These are phyloP conservation scores for Xylariaceae sp. DNA, from an alignment of 2,329 filamentous ascomycete species.

Conservation along the genomic window DNA sequence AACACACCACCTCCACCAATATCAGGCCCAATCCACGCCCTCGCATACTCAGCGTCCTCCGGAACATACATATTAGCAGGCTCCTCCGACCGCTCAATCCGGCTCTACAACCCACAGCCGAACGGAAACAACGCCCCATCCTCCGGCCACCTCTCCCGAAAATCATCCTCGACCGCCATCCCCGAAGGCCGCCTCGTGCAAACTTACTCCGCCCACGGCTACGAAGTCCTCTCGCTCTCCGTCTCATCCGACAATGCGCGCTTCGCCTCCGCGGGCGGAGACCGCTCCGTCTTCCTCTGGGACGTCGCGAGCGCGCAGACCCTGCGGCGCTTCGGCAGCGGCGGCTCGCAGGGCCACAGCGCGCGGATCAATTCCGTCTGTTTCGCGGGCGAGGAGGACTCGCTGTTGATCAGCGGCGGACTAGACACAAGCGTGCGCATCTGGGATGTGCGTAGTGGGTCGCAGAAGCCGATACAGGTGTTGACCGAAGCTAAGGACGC, in stretches of 20 bases:
- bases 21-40: conserved; percentile 64
- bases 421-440: conserved; percentile 71
- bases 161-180: conserved; percentile 26
- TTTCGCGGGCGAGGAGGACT: conserved; percentile 61
- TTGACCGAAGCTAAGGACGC: conserved; percentile 69
- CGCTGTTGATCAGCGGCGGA: conserved; percentile 65
- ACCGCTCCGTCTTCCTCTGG: conserved; percentile 89
- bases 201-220: conserved; percentile 83
- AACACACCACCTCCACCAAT: conserved; percentile 3
- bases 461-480: conserved; percentile 62
- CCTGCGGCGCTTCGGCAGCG: conserved; percentile 63
- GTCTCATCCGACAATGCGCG: conserved; percentile 73
- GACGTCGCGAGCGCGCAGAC: conserved; percentile 81
- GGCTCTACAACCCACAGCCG: conserved; percentile 74
- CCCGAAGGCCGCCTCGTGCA: conserved; percentile 66
- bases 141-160: conserved; percentile 33
- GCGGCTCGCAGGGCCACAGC: conserved; percentile 57
- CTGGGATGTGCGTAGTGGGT: conserved; percentile 61
- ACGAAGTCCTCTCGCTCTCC: conserved; percentile 78
- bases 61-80: conserved; percentile 80
- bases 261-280: conserved; percentile 84
- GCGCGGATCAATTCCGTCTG: conserved; percentile 63
- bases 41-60: conserved; percentile 66
- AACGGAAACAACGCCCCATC: conserved; percentile 30
- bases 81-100: conserved; percentile 75